Evolutionary conservation across 2,329 filamentous ascomycete species (phyloP).

Genomic region (Talaromyces islandicus): DNA sequence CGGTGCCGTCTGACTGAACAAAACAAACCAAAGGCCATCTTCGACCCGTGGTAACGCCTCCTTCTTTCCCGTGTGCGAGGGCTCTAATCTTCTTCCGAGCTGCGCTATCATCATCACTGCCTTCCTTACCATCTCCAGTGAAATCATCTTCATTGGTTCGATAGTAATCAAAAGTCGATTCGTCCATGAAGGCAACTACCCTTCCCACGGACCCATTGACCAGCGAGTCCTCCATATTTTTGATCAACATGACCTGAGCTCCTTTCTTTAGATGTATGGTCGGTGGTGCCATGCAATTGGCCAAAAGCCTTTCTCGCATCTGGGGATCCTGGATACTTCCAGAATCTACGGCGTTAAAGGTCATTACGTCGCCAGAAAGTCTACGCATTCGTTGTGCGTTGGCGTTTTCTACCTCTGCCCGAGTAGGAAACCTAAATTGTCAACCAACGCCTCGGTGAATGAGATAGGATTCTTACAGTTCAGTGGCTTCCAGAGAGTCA

Average conservation of each 20-base stretch:
- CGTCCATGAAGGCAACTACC: conserved; percentile 73
- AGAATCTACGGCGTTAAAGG: conserved; percentile 68
- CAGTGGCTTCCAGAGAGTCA: conserved; percentile 75
- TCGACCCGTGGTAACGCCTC: conserved; percentile 44
- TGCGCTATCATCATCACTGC: conserved; percentile 37
- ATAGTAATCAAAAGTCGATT: conserved; percentile 55
- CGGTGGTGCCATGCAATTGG: conserved; percentile 90
- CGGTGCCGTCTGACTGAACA: conserved; percentile 68
- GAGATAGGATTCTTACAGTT: conserved; percentile 53
- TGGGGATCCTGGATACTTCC: conserved; percentile 61
- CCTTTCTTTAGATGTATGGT: conserved; percentile 76
- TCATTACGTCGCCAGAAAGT: conserved; percentile 61
- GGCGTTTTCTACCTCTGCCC: conserved; percentile 80
- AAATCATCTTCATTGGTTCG: conserved; percentile 53
- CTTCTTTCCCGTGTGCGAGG: conserved; percentile 42
- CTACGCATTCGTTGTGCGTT: conserved; percentile 69
- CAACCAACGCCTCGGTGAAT: conserved; percentile 14
- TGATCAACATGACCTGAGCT: conserved; percentile 99
- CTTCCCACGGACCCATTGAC: conserved; percentile 93
- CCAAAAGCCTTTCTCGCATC: conserved; percentile 68
- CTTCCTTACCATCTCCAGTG: conserved; percentile 43
- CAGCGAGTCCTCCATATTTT: conserved; percentile 89
- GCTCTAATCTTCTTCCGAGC: conserved; percentile 54
- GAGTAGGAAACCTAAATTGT: conserved; percentile 69
- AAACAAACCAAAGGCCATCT: conserved; percentile 84